phyloP scores from a whole-genome alignment of 164 flowering plant species.

The Aristolochia californica region DNA sequence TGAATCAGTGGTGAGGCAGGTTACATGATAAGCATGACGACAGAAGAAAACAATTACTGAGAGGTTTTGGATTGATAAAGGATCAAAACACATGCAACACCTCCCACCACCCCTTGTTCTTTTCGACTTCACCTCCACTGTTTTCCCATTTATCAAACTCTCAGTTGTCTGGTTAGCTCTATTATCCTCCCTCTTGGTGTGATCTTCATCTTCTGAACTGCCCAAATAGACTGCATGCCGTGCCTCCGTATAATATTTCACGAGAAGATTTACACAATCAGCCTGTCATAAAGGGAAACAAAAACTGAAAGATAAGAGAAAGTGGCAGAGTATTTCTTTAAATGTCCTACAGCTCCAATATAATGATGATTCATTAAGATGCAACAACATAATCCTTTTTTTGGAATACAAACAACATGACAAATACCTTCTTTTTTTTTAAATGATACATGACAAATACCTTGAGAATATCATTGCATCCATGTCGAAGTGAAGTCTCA shows the following conservation, averaged over 20 bases:
- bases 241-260: conserved; percentile 91
- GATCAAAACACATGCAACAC: conserved; percentile 96
- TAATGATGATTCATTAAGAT: too few relatives aligned
- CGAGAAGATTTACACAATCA: conserved; percentile 72
- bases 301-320: not conserved
- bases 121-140: conserved; percentile 47
- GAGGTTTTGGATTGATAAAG: conserved; percentile 49
- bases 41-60: conserved; percentile 77
- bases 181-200: conserved; percentile 29
- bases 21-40: conserved; percentile 81
- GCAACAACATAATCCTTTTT: too few relatives aligned
- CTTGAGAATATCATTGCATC: conserved; percentile 97
- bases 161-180: conserved; percentile 23
- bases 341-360: not conserved
- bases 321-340: not conserved
- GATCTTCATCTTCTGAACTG: conserved; percentile 58
- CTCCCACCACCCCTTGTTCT: conserved; percentile 69
- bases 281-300: conserved; percentile 39
- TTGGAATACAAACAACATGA: too few relatives aligned
- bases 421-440: too few relatives aligned
- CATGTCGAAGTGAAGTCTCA: conserved; percentile 91
- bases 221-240: conserved; percentile 67
- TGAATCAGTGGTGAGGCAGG: conserved; percentile 72
- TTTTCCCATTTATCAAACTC: conserved; percentile 23
- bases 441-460: too few relatives aligned